Conservation (phyloP, 176 grass and related monocot species). For the Echinochloa phyllopogon region DNA sequence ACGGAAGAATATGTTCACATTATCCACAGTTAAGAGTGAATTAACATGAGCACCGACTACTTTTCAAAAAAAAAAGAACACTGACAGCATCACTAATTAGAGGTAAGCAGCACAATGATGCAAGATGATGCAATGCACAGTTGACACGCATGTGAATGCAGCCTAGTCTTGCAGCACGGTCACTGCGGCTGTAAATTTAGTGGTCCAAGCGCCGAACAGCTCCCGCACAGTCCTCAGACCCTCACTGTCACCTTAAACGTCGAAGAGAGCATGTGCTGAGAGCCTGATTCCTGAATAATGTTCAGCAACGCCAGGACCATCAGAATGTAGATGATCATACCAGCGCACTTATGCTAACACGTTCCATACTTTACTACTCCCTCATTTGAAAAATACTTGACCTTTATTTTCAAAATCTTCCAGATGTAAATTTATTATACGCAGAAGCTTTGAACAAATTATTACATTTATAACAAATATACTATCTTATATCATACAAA, state of each 20-base stretch:
- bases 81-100: background rate
- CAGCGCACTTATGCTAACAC: background rate
- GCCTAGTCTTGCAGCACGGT: background rate
- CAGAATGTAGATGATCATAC: background rate
- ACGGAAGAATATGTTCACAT: background rate
- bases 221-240: background rate
- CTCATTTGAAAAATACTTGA: too few species aligned
- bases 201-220: conserved; percentile 12
- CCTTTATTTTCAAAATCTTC: background rate
- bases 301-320: background rate
- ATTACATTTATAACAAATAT: too few species aligned
- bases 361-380: background rate
- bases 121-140: background rate
- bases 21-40: background rate
- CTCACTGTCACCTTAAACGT: background rate
- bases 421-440: too few species aligned
- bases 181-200: conserved; percentile 7
- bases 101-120: background rate
- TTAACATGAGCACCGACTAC: background rate
- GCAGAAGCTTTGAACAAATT: too few species aligned
- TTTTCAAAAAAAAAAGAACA: background rate
- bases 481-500: too few species aligned
- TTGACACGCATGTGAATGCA: background rate
- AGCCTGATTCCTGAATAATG: conserved; percentile 28
- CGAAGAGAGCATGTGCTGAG: background rate